These are phyloP conservation scores for Mortierella sp. DNA, from an alignment of 371 early-diverging fungal species.

Conservation along the genomic window DNA sequence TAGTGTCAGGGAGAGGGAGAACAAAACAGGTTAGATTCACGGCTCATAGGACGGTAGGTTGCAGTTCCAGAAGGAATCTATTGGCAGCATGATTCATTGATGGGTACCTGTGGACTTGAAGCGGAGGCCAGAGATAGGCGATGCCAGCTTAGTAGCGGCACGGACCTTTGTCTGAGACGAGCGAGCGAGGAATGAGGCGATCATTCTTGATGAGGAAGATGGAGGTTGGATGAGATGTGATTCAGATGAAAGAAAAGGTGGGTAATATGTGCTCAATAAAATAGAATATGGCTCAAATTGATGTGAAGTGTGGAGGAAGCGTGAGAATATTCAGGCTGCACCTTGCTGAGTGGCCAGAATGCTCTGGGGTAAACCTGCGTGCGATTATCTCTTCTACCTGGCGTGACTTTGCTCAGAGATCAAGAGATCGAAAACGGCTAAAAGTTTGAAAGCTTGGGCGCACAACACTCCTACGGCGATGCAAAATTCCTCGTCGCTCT, in stretches of 20 bases:
- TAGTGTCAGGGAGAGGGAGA: background rate
- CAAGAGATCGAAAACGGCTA: too few relatives aligned
- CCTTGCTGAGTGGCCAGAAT: background rate
- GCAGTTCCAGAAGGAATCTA: background rate
- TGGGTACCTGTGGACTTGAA: conserved; percentile 56
- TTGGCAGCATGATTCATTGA: too few relatives aligned
- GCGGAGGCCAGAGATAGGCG: conserved; percentile 59
- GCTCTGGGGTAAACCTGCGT: background rate
- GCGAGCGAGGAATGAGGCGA: conserved; percentile 56
- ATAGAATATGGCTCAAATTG: background rate
- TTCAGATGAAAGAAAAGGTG: background rate
- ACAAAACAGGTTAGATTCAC: background rate
- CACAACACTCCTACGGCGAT: too few relatives aligned
- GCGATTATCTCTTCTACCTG: background rate
- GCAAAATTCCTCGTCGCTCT: too few relatives aligned
- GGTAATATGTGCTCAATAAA: background rate
- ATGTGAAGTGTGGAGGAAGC: background rate
- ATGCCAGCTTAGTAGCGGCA: conserved; percentile 35
- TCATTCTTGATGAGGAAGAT: conserved; percentile 43
- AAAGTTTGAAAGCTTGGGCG: too few relatives aligned
- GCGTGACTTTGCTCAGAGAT: too few relatives aligned
- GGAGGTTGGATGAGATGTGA: conserved; percentile 32
- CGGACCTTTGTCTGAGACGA: conserved; percentile 55
- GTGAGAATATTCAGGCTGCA: conserved; percentile 5
- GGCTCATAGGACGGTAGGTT: background rate